Base-by-base conservation (phyloP, 2,329 filamentous ascomycete species). In the Davidsoniella virescens region DNA sequence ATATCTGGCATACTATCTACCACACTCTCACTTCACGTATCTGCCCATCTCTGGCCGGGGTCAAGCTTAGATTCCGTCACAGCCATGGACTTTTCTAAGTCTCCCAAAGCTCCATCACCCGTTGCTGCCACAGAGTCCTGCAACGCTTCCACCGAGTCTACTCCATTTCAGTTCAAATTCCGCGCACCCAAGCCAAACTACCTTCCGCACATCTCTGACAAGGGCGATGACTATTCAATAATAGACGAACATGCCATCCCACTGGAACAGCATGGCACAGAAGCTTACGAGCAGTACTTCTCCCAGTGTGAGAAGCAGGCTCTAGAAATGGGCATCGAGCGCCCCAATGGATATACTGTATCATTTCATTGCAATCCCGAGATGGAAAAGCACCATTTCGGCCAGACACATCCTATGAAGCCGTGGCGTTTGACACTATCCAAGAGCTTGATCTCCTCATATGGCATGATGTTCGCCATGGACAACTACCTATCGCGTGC, bases 391-490 rank as follows among this genome's bases (percentile, higher is more conserved):
- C 90, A 96, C 65, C 92, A 98, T 65, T 98, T 98, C 64, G 92
- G 92, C 56, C 83, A 86, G 67, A 88, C 86, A 8, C 92, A 98
- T 69, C 92, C 92, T 17, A 98, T 98, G 92, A 98, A 98, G 65
- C 92, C 92, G 53, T 96, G 92, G 90, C 85, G 92, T 36, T 70
- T 98, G 56, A 95, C 88, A 14, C 74, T 98, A 50, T 93, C 92
- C 51, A 96, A 98, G 64, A 87, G 92, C 59, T 76, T 98, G 44
- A 87, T 98, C 55, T 82, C 93, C 62, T 84, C 87, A 1, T 96
- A 96, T 64, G 92, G 92, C 57, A 86, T 98, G 75, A 87, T 93
- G 59, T 84, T 90, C 60, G 87, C 87, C 55, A 96, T 98, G 92
- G 87, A 96, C 65, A 82, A 90, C 56, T 95, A 93, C 65, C 75